phyloP scores from a whole-genome alignment of 495 filamentous ascomycete genomes.

The Saxophila tyrrhenica region DNA sequence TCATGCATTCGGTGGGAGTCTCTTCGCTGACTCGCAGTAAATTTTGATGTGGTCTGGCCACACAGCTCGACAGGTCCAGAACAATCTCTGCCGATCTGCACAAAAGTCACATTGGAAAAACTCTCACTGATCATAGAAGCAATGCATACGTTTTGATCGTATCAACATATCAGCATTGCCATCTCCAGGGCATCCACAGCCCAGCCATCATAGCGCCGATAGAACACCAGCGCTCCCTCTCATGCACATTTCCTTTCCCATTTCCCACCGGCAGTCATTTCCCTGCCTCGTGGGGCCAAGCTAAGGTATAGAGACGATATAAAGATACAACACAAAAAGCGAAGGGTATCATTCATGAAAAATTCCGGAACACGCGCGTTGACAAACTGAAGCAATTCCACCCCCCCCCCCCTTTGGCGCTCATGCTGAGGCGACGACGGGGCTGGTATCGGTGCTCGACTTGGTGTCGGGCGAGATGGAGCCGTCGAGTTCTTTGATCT shows the following conservation, averaged over 20 bases:
- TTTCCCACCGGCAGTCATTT: neutral
- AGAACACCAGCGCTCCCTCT: neutral
- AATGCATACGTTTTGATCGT: neutral
- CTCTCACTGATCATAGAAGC: neutral
- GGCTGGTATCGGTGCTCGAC: slow-evolving; percentile 19
- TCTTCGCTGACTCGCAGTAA: no score
- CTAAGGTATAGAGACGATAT: neutral
- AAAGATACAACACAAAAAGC: neutral
- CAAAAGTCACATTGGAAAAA: no score
- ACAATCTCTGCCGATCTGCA: no score
- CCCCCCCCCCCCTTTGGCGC: no score
- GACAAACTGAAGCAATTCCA: slow-evolving; percentile 2
- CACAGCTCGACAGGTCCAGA: no score
- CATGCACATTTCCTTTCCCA: neutral
- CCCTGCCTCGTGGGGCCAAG: neutral
- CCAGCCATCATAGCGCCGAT: neutral
- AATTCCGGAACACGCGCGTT: neutral
- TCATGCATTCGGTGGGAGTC: no score
- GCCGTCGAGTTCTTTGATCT: slow-evolving; percentile 27
- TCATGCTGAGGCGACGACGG: slow-evolving; percentile 10
- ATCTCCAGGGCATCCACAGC: neutral
- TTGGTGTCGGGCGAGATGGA: slow-evolving; percentile 26
- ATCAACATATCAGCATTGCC: neutral
- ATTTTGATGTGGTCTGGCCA: no score
- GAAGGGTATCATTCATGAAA: slow-evolving; percentile 10